These are phyloP conservation scores for Calonectria pseudoreteaudii DNA, from an alignment of 2,329 filamentous ascomycete genomes.

Conservation along the genomic window DNA sequence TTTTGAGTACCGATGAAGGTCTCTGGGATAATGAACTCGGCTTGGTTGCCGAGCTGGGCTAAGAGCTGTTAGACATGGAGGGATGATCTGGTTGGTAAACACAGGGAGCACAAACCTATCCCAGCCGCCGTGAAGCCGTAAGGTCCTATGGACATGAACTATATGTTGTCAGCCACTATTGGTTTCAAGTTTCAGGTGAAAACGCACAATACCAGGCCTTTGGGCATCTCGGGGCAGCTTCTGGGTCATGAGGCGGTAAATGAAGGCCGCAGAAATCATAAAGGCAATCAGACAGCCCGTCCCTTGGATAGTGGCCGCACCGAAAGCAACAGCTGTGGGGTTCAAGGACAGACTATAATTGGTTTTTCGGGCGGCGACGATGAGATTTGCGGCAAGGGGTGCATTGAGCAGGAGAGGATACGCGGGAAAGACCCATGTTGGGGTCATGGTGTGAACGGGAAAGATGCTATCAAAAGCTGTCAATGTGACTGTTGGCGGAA, in stretches of 20 bases:
- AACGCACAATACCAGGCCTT: constrained; percentile 75
- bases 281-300: constrained; percentile 70
- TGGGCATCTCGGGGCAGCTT: constrained; percentile 82
- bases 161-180: not conserved
- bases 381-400: constrained; percentile 74
- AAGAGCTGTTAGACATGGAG: constrained; percentile 18
- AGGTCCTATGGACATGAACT: constrained; percentile 86
- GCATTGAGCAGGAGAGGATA: constrained; percentile 84
- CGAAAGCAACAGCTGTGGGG: constrained; percentile 59
- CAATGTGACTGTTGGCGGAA: not conserved
- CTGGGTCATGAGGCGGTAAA: constrained; percentile 89
- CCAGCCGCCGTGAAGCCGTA: constrained; percentile 69
- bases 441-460: constrained; percentile 86
- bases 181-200: not conserved
- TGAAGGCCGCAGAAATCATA: constrained; percentile 87
- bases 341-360: constrained; percentile 46
- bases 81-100: no score
- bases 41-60: constrained; percentile 59
- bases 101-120: constrained; percentile 42
- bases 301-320: constrained; percentile 64
- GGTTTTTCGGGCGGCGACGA: constrained; percentile 52
- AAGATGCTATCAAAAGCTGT: constrained; percentile 54
- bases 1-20: constrained; percentile 56
- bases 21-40: constrained; percentile 56
- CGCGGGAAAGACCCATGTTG: constrained; percentile 88